These are phyloP conservation scores for Pisolithus thermaeus DNA, from an alignment of 1,284 basidiomycete species.

Conservation along the genomic window DNA sequence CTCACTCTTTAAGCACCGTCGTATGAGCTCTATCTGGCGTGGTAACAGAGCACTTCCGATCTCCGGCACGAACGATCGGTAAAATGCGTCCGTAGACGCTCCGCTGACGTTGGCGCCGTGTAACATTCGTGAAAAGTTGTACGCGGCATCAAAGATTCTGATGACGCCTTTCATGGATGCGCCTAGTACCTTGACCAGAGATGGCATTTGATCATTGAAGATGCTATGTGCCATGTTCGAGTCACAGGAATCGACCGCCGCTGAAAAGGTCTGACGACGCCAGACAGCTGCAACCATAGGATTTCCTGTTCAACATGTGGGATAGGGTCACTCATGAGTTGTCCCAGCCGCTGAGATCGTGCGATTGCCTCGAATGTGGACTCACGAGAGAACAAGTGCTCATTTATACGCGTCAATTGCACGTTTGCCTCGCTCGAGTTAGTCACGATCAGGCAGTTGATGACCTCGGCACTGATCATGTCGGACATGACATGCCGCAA, in stretches of 20 bases:
- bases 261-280: slow-evolving; percentile 79
- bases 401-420: slow-evolving; percentile 76
- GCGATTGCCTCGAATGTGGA: slow-evolving; percentile 1
- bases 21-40: slow-evolving; percentile 70
- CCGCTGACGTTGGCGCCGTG: slow-evolving; percentile 58
- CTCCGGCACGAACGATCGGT: slow-evolving; percentile 77
- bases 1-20: slow-evolving; percentile 70
- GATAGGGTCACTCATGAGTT: background rate
- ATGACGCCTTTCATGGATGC: slow-evolving; percentile 38
- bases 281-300: slow-evolving; percentile 77
- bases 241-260: slow-evolving; percentile 69
- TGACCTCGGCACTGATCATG: slow-evolving; percentile 68
- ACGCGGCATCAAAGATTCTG: slow-evolving; percentile 61
- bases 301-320: slow-evolving; percentile 44
- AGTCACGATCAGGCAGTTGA: slow-evolving; percentile 74
- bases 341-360: background rate
- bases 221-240: slow-evolving; percentile 60
- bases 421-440: slow-evolving; percentile 75
- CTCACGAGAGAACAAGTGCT: slow-evolving; percentile 75
- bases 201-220: slow-evolving; percentile 60
- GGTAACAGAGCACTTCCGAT: slow-evolving; percentile 61
- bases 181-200: slow-evolving; percentile 48
- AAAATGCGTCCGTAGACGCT: slow-evolving; percentile 57
- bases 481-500: slow-evolving; percentile 73
- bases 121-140: slow-evolving; percentile 75